These are phyloP conservation scores for Davidsoniella virescens DNA, from an alignment of 2,329 filamentous ascomycete species.

Conservation along the genomic window DNA sequence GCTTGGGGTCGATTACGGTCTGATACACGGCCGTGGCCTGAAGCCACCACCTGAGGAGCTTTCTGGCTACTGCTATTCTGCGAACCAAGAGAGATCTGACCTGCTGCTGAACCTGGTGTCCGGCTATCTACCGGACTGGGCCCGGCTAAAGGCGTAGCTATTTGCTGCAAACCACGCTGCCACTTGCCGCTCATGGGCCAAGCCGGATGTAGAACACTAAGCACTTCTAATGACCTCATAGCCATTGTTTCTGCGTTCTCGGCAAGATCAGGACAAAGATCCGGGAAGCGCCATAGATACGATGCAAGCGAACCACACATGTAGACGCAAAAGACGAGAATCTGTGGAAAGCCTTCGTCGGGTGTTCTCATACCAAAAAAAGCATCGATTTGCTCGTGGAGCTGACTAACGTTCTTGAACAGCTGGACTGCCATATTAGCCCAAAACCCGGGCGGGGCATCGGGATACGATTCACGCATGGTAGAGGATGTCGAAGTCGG, in stretches of 20 bases:
- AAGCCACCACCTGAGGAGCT: neutral
- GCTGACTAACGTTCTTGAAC: slow-evolving; percentile 21
- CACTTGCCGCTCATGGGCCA: slow-evolving; percentile 17
- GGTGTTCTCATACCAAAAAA: slow-evolving; percentile 18
- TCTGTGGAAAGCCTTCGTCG: slow-evolving; percentile 21
- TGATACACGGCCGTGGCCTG: neutral
- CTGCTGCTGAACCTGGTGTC: neutral
- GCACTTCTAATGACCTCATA: slow-evolving; percentile 16
- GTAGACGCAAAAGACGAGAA: slow-evolving; percentile 26
- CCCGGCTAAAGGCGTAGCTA: slow-evolving; percentile 14
- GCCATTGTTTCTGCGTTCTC: slow-evolving; percentile 17
- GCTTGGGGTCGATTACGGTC: neutral
- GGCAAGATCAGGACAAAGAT: slow-evolving; percentile 17
- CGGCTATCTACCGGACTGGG: slow-evolving; percentile 3
- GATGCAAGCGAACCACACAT: slow-evolving; percentile 24
- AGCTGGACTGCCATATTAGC: slow-evolving; percentile 18
- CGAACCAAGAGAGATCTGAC: too few species aligned
- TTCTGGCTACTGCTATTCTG: too few species aligned
- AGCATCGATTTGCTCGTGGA: slow-evolving; percentile 23
- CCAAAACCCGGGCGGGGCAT: slow-evolving; percentile 18
- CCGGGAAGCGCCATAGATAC: slow-evolving; percentile 19
- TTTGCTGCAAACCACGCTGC: slow-evolving; percentile 14
- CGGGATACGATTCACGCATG: slow-evolving; percentile 6
- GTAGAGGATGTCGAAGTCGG: slow-evolving; percentile 1
- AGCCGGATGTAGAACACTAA: slow-evolving; percentile 16